Evolutionary conservation across 768 basidiomycete species (phyloP).

Genomic region (Mycena filopes): DNA sequence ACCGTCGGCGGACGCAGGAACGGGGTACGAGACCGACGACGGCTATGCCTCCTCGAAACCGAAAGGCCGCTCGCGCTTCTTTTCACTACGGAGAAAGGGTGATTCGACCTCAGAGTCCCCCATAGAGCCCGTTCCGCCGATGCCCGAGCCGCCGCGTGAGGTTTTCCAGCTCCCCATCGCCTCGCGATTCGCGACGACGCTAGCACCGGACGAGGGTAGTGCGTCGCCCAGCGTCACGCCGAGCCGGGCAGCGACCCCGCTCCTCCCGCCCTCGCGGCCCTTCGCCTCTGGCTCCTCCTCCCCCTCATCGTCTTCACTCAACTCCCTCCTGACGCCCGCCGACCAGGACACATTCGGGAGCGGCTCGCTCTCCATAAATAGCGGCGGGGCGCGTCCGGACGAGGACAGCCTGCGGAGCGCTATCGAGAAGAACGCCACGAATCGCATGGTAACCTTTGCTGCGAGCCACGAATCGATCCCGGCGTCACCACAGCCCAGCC

Average conservation of each 20-base stretch:
- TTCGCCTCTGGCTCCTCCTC: constrained; percentile 16
- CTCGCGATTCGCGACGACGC: constrained; percentile 55
- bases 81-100: constrained; percentile 52
- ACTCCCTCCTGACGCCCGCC: constrained; percentile 24
- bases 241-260: constrained; percentile 25
- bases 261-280: constrained; percentile 22
- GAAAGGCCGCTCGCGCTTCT: constrained; percentile 51
- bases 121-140: constrained; percentile 32
- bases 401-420: constrained; percentile 2
- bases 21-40: constrained; percentile 42
- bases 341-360: constrained; percentile 25
- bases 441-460: not conserved
- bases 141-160: constrained; percentile 40
- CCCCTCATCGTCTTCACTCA: constrained; percentile 30
- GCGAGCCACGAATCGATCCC: not conserved
- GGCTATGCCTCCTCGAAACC: constrained; percentile 44
- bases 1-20: constrained; percentile 8
- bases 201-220: constrained; percentile 18
- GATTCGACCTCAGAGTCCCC: constrained; percentile 46
- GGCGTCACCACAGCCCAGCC: constrained; percentile 4
- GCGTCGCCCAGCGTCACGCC: not conserved
- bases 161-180: constrained; percentile 57
- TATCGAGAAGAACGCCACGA: not conserved
- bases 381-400: not conserved
- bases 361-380: constrained; percentile 6